These are phyloP conservation scores for Parathielavia appendiculata DNA, from an alignment of 495 filamentous ascomycete species.

Conservation along the genomic window DNA sequence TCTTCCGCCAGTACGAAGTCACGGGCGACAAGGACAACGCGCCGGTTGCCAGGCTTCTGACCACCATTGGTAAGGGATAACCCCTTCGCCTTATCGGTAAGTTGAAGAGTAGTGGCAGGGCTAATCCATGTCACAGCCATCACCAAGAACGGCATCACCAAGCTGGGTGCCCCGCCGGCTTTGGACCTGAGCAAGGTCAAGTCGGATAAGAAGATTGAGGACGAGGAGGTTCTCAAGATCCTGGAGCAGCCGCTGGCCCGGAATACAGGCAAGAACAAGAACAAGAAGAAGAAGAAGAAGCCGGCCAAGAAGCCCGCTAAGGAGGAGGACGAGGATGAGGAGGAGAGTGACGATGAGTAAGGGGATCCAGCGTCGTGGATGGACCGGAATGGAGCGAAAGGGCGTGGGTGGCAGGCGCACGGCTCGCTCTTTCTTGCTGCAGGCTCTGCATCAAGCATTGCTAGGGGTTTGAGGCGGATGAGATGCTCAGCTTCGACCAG, in stretches of 20 bases:
- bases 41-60: slow-evolving; percentile 78
- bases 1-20: slow-evolving; percentile 91
- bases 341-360: slow-evolving; percentile 42
- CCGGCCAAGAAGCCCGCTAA: slow-evolving; percentile 60
- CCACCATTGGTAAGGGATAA: slow-evolving; percentile 74
- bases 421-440: not conserved
- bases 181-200: slow-evolving; percentile 73
- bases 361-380: not conserved
- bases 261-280: slow-evolving; percentile 74
- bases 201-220: slow-evolving; percentile 95
- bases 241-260: slow-evolving; percentile 77
- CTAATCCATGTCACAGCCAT: slow-evolving; percentile 57
- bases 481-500: not conserved
- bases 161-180: slow-evolving; percentile 67
- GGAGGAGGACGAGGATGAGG: slow-evolving; percentile 32
- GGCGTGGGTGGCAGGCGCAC: not conserved
- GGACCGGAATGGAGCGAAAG: not conserved
- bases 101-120: not conserved
- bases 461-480: not conserved
- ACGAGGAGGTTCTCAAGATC: slow-evolving; percentile 91
- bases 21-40: slow-evolving; percentile 84
- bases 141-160: slow-evolving; percentile 93
- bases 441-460: not conserved
- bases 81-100: too few relatives aligned
- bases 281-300: slow-evolving; percentile 77